Evolutionary conservation across 345 rosid genomes (phyloP).

Genomic region (Viola odorata): DNA sequence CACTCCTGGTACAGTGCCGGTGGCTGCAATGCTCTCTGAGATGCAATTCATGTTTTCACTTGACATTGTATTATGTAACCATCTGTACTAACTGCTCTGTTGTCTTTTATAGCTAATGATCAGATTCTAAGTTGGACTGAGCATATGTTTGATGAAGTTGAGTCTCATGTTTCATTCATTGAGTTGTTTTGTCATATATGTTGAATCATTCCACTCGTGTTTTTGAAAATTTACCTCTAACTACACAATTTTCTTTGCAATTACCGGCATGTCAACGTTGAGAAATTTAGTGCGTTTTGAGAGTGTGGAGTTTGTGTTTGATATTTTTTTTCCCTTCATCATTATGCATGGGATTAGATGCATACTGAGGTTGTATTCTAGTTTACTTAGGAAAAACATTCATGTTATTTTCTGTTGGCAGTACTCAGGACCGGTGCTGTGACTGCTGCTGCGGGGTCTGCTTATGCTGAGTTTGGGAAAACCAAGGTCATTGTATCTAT

Average conservation of each 20-base stretch:
- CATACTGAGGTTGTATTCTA: too few relatives aligned
- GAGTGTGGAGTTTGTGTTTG: too few relatives aligned
- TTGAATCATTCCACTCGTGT: slow-evolving; percentile 1
- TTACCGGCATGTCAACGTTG: not conserved
- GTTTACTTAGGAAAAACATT: too few relatives aligned
- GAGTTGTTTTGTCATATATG: not conserved
- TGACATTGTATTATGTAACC: not conserved
- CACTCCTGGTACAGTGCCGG: too few relatives aligned
- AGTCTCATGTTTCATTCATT: not conserved
- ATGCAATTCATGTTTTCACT: too few relatives aligned
- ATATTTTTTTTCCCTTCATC: too few relatives aligned
- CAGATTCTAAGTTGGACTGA: not conserved
- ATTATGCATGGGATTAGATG: too few relatives aligned
- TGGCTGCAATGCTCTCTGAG: too few relatives aligned
- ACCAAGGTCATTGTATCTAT: slow-evolving; percentile 95
- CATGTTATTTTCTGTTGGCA: slow-evolving; percentile 18
- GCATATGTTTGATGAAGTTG: not conserved
- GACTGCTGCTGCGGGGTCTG: slow-evolving; percentile 87
- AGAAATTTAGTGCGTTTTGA: not conserved
- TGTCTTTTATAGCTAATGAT: not conserved
- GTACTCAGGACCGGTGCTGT: slow-evolving; percentile 85
- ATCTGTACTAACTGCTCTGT: not conserved
- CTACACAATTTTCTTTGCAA: not conserved
- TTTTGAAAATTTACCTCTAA: not conserved
- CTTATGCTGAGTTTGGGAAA: slow-evolving; percentile 92